phyloP scores from a whole-genome alignment of 371 early-diverging fungal species.

The Circinella umbellata region DNA sequence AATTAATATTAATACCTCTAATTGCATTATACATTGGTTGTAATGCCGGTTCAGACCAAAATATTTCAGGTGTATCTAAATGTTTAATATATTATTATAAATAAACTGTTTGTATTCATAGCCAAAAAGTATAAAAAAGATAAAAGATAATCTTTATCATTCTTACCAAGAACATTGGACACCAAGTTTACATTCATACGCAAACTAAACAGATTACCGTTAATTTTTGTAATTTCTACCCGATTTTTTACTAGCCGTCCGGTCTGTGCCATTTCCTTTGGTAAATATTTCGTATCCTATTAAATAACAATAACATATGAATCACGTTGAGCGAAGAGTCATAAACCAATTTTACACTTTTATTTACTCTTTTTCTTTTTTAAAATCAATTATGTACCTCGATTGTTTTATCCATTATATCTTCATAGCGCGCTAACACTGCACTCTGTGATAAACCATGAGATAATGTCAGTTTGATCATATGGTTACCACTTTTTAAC shows the following conservation, averaged over 20 bases:
- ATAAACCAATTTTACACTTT: too few relatives aligned
- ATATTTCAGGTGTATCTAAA: conserved; percentile 60
- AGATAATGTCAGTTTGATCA: conserved; percentile 79
- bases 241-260: conserved; percentile 57
- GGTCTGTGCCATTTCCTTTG: conserved; percentile 56
- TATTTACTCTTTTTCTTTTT: not conserved
- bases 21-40: conserved; percentile 60
- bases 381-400: conserved; percentile 32
- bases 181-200: conserved; percentile 67
- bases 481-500: conserved; percentile 73
- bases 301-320: conserved; percentile 9
- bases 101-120: not conserved
- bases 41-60: conserved; percentile 60
- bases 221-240: conserved; percentile 81
- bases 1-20: conserved; percentile 25
- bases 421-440: conserved; percentile 73
- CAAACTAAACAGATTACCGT: conserved; percentile 69
- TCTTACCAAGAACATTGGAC: conserved; percentile 52
- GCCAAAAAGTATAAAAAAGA: not conserved
- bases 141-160: not conserved
- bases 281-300: conserved; percentile 55
- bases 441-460: conserved; percentile 72
- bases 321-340: too few relatives aligned
- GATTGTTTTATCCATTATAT: conserved; percentile 71
- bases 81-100: not conserved